Evolutionary conservation across 768 basidiomycete species (phyloP), one percentile per base, ranked within the genome.

Genomic region (Suillus tomentosus): DNA sequence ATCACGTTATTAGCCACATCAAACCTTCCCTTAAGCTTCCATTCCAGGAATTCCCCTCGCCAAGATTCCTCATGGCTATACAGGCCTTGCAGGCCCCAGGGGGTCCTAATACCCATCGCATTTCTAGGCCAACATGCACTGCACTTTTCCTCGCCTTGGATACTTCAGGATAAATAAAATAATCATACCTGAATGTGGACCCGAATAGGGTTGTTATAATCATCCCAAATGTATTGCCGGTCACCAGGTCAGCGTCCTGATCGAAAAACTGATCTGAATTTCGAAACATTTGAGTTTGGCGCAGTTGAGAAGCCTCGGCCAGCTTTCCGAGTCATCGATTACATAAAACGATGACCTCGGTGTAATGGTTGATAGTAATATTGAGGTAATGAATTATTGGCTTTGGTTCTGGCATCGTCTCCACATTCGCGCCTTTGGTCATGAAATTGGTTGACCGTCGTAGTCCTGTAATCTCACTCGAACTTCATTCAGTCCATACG

Each of bases 281-380:
- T 54, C 53, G 53, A 54, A 54, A 54, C 19, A 17, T 57, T 57
- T 57, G 37, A 57, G 56, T 57, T 57, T 57, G 40, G 31, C 56
- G 56, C 37, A 39, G 22, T 57, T 57, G 56, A 17, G 15, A 39
- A 39, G 56, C 37, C 37, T 24, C 14, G 15, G 56, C 4, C 37
- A 22, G 4, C 7, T 56, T 22, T 14, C 22, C 31, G 15, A 17
- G 27, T 50, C 50, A 24, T 50, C 53, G 54, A 55, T 55, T 37
- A 51, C 24, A 27, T 24, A 22, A 34, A 54, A 54, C 19, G 19
- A 36, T 34, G 11, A 37, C 54, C 54, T 37, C 54, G 36, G 34
- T 54, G 10, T 36, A 34, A n/a, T 36, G 53, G 19, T 13, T n/a
- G 54, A 37, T 34, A 8, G 31, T 53, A 53, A 31, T 36, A 36